Conservation (phyloP, 108 stramenopile species). For the Skeletonema menzelii region DNA sequence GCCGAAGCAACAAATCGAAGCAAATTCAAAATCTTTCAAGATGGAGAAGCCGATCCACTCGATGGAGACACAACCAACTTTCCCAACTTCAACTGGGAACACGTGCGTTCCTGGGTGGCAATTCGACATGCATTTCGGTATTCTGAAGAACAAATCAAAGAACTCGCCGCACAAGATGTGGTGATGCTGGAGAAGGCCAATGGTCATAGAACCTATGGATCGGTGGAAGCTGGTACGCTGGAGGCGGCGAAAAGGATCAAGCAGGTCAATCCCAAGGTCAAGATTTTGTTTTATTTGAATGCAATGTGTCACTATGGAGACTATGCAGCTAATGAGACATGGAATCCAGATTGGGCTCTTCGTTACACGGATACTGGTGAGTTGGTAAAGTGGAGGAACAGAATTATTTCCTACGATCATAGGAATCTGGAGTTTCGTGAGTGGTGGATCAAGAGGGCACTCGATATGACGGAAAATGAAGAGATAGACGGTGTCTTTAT, state of each 20-base stretch:
- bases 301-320: conserved; percentile 39
- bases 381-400: conserved; percentile 17
- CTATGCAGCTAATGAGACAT: conserved; percentile 28
- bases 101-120: conserved; percentile 29
- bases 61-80: neutral
- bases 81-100: conserved; percentile 40
- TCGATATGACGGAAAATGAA: conserved; percentile 28
- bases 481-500: conserved; percentile 46
- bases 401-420: conserved; percentile 32
- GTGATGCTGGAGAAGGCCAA: conserved; percentile 41
- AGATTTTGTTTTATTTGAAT: conserved; percentile 44
- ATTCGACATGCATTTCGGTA: conserved; percentile 27
- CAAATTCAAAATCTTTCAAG: conserved; percentile 3
- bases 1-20: neutral
- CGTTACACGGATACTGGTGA: conserved; percentile 2
- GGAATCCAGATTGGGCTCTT: conserved; percentile 24
- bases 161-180: conserved; percentile 33
- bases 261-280: conserved; percentile 30
- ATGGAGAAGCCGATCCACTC: conserved; percentile 6
- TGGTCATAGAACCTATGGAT: conserved; percentile 25
- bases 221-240: conserved; percentile 33
- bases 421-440: conserved; percentile 31
- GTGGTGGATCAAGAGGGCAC: conserved; percentile 44
- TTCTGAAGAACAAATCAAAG: conserved; percentile 22
- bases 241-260: conserved; percentile 34